phyloP scores from a whole-genome alignment of 768 basidiomycete species.

The Vararia minispora region DNA sequence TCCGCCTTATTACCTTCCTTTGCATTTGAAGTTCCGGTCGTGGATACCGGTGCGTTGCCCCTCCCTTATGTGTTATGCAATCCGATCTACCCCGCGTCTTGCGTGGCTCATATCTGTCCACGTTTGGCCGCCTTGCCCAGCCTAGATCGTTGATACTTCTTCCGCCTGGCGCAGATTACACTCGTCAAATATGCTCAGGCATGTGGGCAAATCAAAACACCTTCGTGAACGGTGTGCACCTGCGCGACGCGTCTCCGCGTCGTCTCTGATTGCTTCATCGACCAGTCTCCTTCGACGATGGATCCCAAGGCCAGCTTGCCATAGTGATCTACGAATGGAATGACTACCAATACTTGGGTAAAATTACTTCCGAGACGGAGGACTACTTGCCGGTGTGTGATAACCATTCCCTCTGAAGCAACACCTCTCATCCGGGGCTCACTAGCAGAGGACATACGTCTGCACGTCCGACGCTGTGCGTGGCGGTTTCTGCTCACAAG shows the following conservation, averaged over 20 bases:
- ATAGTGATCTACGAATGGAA: constrained; percentile 96
- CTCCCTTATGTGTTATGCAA: too few relatives aligned
- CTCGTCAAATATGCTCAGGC: constrained; percentile 87
- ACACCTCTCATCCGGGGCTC: constrained; percentile 11
- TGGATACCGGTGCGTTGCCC: too few relatives aligned
- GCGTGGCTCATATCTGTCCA: too few relatives aligned
- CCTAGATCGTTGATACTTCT: too few relatives aligned
- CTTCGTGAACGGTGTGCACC: constrained; percentile 68
- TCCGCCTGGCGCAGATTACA: constrained; percentile 70
- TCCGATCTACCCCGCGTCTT: too few relatives aligned
- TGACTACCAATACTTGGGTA: constrained; percentile 78
- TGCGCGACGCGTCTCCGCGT: constrained; percentile 4
- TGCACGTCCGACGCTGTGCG: constrained; percentile 78
- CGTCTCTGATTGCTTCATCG: constrained; percentile 13
- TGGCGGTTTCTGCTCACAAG: constrained; percentile 54
- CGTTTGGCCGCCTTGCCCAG: too few relatives aligned
- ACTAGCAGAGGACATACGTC: constrained; percentile 80
- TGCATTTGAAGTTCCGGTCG: too few relatives aligned
- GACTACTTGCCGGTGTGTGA: constrained; percentile 55
- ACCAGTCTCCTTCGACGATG: constrained; percentile 64
- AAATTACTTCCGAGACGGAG: constrained; percentile 40
- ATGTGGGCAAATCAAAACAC: constrained; percentile 81
- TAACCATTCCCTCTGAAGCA: background rate
- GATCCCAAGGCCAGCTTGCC: constrained; percentile 80
- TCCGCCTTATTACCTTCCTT: too few relatives aligned